phyloP scores from a whole-genome alignment of 768 basidiomycete species.

The Trametes gibbosa region DNA sequence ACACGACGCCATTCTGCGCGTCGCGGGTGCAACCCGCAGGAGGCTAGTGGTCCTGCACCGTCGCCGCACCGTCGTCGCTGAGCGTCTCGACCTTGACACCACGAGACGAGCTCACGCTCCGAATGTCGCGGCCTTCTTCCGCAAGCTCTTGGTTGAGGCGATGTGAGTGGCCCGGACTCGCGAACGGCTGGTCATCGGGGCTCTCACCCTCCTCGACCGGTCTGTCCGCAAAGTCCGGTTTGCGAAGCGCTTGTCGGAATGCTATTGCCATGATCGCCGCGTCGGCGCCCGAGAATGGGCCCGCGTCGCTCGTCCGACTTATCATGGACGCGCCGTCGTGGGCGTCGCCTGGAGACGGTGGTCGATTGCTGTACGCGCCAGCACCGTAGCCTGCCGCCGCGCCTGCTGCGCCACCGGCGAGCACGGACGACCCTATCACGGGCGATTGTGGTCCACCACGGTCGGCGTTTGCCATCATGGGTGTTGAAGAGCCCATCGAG shows the following conservation, averaged over 20 bases:
- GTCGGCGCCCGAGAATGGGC: constrained; percentile 78
- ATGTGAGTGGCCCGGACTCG: constrained; percentile 22
- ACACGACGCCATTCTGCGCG: background rate
- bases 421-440: constrained; percentile 37
- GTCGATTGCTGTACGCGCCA: constrained; percentile 31
- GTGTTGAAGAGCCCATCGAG: constrained; percentile 76
- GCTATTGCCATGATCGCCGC: constrained; percentile 94
- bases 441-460: constrained; percentile 46
- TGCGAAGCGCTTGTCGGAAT: constrained; percentile 83
- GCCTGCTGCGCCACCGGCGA: constrained; percentile 22
- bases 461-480: constrained; percentile 74
- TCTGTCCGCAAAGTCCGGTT: constrained; percentile 78
- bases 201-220: constrained; percentile 71
- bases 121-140: constrained; percentile 86
- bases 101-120: constrained; percentile 77
- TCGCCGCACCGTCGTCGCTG: constrained; percentile 43
- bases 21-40: background rate
- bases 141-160: constrained; percentile 74
- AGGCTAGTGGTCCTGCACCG: constrained; percentile 37
- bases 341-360: constrained; percentile 35
- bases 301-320: constrained; percentile 60
- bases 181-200: constrained; percentile 41
- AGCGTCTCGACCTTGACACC: constrained; percentile 76
- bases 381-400: constrained; percentile 28
- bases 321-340: constrained; percentile 72